A percentile compares a stretch with the other conserved stretches of the same genome.
These are phyloP conservation scores for Cryptococcus hybrid DNA, from an alignment of 1,284 basidiomycete genomes.

Conservation along the genomic window DNA sequence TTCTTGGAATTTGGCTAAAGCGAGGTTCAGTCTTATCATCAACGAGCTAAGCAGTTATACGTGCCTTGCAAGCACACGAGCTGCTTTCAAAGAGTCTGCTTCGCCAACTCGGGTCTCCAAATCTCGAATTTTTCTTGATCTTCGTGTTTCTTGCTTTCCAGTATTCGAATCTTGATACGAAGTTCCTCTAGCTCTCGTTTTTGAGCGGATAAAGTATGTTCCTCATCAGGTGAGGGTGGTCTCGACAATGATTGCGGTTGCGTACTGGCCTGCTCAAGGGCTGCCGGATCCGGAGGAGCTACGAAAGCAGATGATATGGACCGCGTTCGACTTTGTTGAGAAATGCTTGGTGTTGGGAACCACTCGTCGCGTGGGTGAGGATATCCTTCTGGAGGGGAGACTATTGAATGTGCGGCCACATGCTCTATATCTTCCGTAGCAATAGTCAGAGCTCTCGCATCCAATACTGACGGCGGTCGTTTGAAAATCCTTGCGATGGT, in stretches of 20 bases:
- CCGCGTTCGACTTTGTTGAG: slow-evolving; percentile 4
- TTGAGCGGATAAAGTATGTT: slow-evolving; percentile 23
- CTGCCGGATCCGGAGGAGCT: slow-evolving; percentile 3
- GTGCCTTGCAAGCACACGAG: slow-evolving; percentile 69
- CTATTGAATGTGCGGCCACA: neutral
- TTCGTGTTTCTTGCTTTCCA: slow-evolving; percentile 83
- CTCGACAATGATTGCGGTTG: neutral
- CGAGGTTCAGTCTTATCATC: slow-evolving; percentile 7
- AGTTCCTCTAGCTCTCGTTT: slow-evolving; percentile 66
- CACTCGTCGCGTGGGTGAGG: slow-evolving; percentile 3
- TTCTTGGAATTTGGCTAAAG: slow-evolving; percentile 67
- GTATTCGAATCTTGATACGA: slow-evolving; percentile 74
- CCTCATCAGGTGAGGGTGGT: slow-evolving; percentile 16
- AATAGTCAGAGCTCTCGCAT: slow-evolving; percentile 6
- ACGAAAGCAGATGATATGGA: slow-evolving; percentile 16
- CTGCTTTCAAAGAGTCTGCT: slow-evolving; percentile 77
- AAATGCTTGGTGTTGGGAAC: slow-evolving; percentile 6
- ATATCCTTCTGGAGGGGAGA: slow-evolving; percentile 1
- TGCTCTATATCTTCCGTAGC: slow-evolving; percentile 4
- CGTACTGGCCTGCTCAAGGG: neutral
- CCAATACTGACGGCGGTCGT: slow-evolving; percentile 25
- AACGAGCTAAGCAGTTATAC: slow-evolving; percentile 10
- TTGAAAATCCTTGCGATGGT: slow-evolving; percentile 6
- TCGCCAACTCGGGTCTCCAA: slow-evolving; percentile 82
- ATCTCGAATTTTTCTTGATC: slow-evolving; percentile 76